Base-by-base conservation (phyloP, 2,329 filamentous ascomycete genomes). In the Cladosporium sp. region DNA sequence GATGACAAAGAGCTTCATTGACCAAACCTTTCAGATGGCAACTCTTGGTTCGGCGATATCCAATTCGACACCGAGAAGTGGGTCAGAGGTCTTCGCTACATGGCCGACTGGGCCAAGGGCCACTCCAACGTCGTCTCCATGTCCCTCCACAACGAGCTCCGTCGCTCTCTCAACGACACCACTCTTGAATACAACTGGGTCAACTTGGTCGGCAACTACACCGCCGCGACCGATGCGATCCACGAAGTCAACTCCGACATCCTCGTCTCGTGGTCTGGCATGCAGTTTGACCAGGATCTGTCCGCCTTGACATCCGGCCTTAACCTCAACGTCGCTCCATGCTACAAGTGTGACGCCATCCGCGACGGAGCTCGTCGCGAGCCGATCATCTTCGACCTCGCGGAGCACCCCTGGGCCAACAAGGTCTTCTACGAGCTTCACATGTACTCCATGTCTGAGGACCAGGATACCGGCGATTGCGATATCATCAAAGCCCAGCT, bases 21-120 rank as follows among this genome's bases (percentile, higher is more conserved):
- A 56, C 28, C n/a, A 10, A 40, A 12, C 7, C 23, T 14, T 21
- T 3, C 31, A 67, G 86, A 88, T 61, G 85, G 84, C 3, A 88
- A 88, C 72, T 76, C 80, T 28, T 88, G 85, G 85, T 88, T 86
- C 76, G 85, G 70, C 46, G 71, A 72, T 66, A 67, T 69, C 57
- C 68, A 72, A 49, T 72, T 72, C 52, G 68, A 68, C 3, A 68
- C 69, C 16, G 60, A 66, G 35, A 66, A 71, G 46, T 72, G 71
- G 70, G 65, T 71, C 55, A 68, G 71, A 49, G 70, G 69, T 12
- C 60, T 72, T 3, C 66, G 67, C 33, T 70, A 68, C 50, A 66
- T 71, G 23, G 71, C 70, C 18, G 64, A 70, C 28, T 72, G 70
- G 71, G 70, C 70, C 5, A 68, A 69, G 29, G 66, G 65, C 7